phyloP scores from a whole-genome alignment of 371 early-diverging fungal species.

The Chytridium lagenaria region DNA sequence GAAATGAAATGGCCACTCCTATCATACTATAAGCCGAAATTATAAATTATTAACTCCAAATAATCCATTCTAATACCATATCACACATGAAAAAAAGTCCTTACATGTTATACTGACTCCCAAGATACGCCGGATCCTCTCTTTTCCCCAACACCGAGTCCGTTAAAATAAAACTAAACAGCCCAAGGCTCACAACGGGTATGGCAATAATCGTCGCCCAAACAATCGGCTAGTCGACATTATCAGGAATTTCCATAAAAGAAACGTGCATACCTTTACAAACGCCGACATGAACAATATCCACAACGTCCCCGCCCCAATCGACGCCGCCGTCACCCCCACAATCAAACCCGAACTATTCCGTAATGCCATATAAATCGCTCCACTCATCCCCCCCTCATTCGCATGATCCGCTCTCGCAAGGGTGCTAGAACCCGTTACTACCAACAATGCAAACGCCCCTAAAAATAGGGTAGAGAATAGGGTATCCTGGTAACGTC shows the following conservation, averaged over 20 bases:
- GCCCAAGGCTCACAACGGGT: constrained; percentile 57
- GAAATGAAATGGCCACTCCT: constrained; percentile 59
- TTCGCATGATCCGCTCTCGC: constrained; percentile 24
- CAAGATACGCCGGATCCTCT: constrained; percentile 54
- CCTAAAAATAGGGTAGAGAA: constrained; percentile 26
- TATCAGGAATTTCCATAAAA: no score
- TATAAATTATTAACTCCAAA: no score
- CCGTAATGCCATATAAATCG: constrained; percentile 30
- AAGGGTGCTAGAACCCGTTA: constrained; percentile 34
- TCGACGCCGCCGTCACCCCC: constrained; percentile 25
- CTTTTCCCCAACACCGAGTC: constrained; percentile 44
- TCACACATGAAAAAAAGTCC: no score
- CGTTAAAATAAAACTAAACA: constrained; percentile 51
- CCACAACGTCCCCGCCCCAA: constrained; percentile 33
- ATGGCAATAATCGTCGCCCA: constrained; percentile 66
- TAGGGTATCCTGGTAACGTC: constrained; percentile 27
- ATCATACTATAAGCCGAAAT: constrained; percentile 55
- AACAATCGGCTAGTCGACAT: constrained; percentile 72
- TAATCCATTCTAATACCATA: no score
- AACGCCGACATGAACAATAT: constrained; percentile 34
- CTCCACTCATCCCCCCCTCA: constrained; percentile 19
- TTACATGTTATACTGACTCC: constrained; percentile 58
- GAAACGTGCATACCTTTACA: constrained; percentile 23
- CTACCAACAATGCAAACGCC: constrained; percentile 11
- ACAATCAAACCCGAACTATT: constrained; percentile 23